A percentile compares a stretch with the other conserved stretches of the same genome.
These are phyloP conservation scores for Oemleria cerasiformis DNA, from an alignment of 306 rosid genomes.

Conservation along the genomic window DNA sequence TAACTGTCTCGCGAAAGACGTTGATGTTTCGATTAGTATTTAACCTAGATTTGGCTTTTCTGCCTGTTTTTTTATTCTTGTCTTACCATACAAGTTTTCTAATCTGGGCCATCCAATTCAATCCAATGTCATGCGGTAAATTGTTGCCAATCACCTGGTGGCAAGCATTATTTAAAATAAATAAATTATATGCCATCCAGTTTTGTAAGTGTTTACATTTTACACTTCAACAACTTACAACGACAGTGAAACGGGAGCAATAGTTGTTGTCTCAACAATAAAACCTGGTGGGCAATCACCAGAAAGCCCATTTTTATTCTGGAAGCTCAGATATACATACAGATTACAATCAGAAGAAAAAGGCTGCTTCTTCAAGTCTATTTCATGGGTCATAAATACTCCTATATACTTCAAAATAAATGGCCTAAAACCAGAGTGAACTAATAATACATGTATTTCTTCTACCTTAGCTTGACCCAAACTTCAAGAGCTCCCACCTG, in stretches of 20 bases:
- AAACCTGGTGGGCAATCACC: slow-evolving; percentile 1
- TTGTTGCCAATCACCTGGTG: neutral
- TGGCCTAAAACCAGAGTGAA: neutral
- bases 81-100: no score
- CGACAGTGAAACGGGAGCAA: neutral
- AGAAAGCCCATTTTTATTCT: slow-evolving; percentile 2
- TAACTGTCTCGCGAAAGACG: no score
- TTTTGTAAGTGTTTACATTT: neutral
- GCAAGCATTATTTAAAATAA: neutral
- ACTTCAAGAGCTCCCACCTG: slow-evolving; percentile 69
- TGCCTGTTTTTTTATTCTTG: no score
- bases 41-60: no score
- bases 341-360: neutral
- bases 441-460: neutral
- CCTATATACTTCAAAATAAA: neutral
- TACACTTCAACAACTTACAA: slow-evolving; percentile 1
- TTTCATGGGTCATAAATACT: neutral
- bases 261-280: neutral
- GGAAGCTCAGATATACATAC: slow-evolving; percentile 13
- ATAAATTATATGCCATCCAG: slow-evolving; percentile 3
- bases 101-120: no score
- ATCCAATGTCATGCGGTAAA: no score
- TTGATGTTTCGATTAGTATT: no score
- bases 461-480: slow-evolving; percentile 52
- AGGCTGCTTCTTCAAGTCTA: neutral